Evolutionary conservation across 108 stramenopile species (phyloP).

Genomic region (Skeletonema tropicum): DNA sequence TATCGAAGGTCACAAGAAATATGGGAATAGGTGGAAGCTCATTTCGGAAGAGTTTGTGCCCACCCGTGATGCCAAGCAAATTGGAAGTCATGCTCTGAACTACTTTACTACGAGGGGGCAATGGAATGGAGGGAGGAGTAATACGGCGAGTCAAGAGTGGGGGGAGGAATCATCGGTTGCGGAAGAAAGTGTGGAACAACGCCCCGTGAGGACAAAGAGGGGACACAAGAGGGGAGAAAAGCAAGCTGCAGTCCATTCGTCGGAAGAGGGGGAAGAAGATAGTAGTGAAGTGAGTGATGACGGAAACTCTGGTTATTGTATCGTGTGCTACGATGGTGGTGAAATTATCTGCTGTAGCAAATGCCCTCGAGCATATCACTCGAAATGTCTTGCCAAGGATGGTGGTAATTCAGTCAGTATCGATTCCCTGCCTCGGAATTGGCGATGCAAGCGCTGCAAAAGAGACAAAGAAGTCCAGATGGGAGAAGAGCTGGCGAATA

Average conservation of each 20-base stretch:
- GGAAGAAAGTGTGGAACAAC: neutral
- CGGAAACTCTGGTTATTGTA: conserved; percentile 47
- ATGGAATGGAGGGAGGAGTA: conserved; percentile 17
- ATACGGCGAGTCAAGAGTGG: neutral
- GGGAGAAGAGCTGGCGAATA: conserved; percentile 33
- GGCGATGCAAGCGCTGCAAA: conserved; percentile 43
- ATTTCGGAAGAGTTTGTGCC: conserved; percentile 76
- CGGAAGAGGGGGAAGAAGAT: conserved; percentile 11
- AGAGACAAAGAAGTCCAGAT: conserved; percentile 12
- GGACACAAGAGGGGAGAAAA: conserved; percentile 4
- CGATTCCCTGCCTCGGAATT: conserved; percentile 26
- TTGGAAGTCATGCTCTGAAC: conserved; percentile 96
- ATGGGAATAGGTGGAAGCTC: conserved; percentile 92
- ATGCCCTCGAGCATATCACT: conserved; percentile 42
- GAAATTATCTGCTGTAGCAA: conserved; percentile 36
- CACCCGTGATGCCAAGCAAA: conserved; percentile 90
- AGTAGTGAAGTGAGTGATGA: conserved; percentile 29
- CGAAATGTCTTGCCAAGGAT: conserved; percentile 34
- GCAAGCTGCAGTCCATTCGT: neutral
- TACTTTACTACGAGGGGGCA: conserved; percentile 84
- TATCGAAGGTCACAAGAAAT: conserved; percentile 80
- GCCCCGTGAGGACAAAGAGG: conserved; percentile 1
- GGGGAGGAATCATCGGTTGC: neutral
- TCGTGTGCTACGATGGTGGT: conserved; percentile 36
- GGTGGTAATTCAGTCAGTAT: conserved; percentile 10